Percentiles rank a stretch among this genome's conserved stretches.
Evolutionary conservation across 1,139 yeast genomes (phyloP).

Genomic region (Kodamaea fungicola): DNA sequence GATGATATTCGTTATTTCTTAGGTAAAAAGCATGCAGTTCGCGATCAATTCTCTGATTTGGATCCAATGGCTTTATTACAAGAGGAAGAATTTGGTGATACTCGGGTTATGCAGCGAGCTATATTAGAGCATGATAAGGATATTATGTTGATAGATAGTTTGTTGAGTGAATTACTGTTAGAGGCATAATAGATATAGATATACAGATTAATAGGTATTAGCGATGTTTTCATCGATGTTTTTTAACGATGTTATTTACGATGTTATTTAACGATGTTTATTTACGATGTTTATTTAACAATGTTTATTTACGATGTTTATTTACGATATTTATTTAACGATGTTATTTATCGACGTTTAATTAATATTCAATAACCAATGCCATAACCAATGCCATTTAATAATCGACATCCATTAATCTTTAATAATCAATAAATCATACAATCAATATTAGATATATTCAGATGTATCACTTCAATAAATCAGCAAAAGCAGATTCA

Average conservation of each 20-base stretch:
- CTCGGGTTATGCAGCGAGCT: constrained; percentile 30
- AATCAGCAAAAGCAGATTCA: constrained; percentile 32
- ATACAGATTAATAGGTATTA: too few species aligned
- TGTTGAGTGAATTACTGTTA: constrained; percentile 40
- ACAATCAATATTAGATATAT: not conserved
- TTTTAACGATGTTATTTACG: too few species aligned
- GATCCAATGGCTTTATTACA: constrained; percentile 21
- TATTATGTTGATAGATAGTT: constrained; percentile 39
- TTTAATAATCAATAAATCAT: not conserved
- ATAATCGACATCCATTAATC: not conserved
- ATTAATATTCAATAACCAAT: too few species aligned
- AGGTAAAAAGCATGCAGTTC: constrained; percentile 41
- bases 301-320: too few species aligned
- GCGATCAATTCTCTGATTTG: constrained; percentile 29
- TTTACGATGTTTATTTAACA: too few species aligned
- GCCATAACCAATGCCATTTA: too few species aligned
- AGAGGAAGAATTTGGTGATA: constrained; percentile 17
- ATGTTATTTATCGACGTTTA: too few species aligned
- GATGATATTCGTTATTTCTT: constrained; percentile 75
- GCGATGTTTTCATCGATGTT: too few species aligned
- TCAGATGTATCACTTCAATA: constrained; percentile 25
- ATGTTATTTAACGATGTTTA: too few species aligned
- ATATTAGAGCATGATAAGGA: constrained; percentile 25
- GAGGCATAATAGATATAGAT: constrained; percentile 30
- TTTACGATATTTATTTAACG: too few species aligned